Evolutionary conservation across 805 yeast genomes (phyloP).

Genomic region (Wickerhamomyces sydowiorum): DNA sequence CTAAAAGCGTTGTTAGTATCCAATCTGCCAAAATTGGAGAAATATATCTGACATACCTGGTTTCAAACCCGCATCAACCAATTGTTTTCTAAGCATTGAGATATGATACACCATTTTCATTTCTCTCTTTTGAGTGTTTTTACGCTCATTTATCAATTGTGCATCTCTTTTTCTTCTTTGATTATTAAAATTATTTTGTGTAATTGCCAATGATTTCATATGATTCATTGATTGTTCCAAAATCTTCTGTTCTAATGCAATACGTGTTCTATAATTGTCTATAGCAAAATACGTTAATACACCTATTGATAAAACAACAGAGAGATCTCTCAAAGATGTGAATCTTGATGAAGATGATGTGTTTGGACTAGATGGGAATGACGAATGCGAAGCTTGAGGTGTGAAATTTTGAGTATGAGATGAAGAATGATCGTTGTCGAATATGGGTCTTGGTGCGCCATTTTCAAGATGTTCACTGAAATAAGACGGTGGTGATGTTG

Average conservation of each 20-base stretch:
- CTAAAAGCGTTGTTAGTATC: constrained; percentile 15
- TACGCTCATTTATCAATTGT: constrained; percentile 47
- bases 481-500: constrained; percentile 15
- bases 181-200: constrained; percentile 43
- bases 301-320: constrained; percentile 36
- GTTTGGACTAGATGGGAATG: neutral
- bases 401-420: no score
- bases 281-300: constrained; percentile 43
- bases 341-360: constrained; percentile 1
- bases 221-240: constrained; percentile 27
- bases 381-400: neutral
- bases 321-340: constrained; percentile 30
- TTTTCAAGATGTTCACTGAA: constrained; percentile 14
- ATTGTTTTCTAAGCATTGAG: constrained; percentile 57
- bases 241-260: constrained; percentile 27
- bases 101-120: constrained; percentile 63
- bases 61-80: constrained; percentile 48
- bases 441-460: neutral
- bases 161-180: constrained; percentile 47
- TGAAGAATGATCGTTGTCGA: neutral
- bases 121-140: constrained; percentile 39
- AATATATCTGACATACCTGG: constrained; percentile 30
- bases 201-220: constrained; percentile 26
- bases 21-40: neutral
- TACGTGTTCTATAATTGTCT: constrained; percentile 41